Evolutionary conservation across 257 asterid species (phyloP).

Genomic region (Coffea canephora): DNA sequence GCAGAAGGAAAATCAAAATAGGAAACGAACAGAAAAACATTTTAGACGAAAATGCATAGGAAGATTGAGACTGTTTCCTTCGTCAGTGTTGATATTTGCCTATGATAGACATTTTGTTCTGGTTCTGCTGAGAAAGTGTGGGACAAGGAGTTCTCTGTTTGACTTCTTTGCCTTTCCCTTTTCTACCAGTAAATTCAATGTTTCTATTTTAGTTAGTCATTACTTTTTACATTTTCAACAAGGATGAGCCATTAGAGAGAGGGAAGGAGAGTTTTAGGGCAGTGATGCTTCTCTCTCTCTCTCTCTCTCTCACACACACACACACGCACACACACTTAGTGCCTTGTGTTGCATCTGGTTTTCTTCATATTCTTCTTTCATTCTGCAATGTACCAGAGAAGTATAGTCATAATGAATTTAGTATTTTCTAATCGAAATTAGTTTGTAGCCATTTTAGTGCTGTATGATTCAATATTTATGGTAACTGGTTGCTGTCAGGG

Average conservation of each 20-base stretch:
- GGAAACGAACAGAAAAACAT: neutral
- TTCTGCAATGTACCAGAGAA: neutral
- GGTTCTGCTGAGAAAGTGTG: neutral
- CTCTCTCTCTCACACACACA: too few species aligned
- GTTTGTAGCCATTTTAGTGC: neutral
- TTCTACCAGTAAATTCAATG: neutral
- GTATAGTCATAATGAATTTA: neutral
- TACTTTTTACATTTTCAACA: neutral
- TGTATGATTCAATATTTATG: too few species aligned
- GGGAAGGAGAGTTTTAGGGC: neutral
- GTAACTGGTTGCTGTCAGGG: too few species aligned
- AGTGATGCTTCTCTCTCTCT: neutral
- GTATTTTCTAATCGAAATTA: neutral
- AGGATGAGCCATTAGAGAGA: neutral
- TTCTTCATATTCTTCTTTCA: neutral
- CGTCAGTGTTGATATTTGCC: neutral
- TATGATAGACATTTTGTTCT: neutral
- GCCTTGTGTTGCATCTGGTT: too few species aligned
- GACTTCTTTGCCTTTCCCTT: neutral
- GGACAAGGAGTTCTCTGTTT: neutral
- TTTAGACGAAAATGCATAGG: neutral
- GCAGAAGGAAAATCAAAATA: neutral
- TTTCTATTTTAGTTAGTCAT: neutral
- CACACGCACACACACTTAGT: too few species aligned
- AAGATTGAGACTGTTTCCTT: neutral